Evolutionary conservation across 177 flowering plant genomes (phyloP), one percentile per base, ranked within the genome.

Genomic region (Vitis hybrid): DNA sequence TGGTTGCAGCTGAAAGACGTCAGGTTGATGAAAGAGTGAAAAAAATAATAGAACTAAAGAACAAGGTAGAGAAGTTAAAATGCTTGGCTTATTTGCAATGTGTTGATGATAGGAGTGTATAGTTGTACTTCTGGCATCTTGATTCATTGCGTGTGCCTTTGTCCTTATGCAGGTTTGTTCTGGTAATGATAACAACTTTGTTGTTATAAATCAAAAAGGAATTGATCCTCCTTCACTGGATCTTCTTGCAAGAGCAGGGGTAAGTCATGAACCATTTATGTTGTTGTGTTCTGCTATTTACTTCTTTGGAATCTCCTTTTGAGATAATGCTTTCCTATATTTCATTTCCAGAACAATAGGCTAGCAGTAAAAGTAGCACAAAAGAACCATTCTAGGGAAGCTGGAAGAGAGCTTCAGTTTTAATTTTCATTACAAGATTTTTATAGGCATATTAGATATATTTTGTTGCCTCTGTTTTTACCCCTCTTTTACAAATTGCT

Each of bases 141-240:
- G 12, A 59, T n/a, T 51, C 11, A 2, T 61, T 53, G 58, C 64
- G 11, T 22, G 3, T 55, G 0, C 44, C 44, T 33, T 59, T 66
- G 11, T 9, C 72, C 24, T 11, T 54, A 1, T 87, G 77, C 86
- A 95, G 98, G 92, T 94, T 75, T 96, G 98, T 75, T 74, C 94
- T 0, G 95, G 85, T 51, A 87, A 69, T 81, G 97, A 90, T 19
- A 83, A 79, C 70, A 92, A 88, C 77, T 92, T 96, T 78, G 92
- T 94, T 69, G 88, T 96, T 28, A 94, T 96, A 61, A 96, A 96
- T 83, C 99, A 94, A 68, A 92, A 96, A 76, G 99, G 99, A 62
- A 92, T 96, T 79, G 99, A 94, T 80, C 99, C 97, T 20, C 97
- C 95, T 73, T 96, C 99, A 11, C 69, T 96, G 72, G 98, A 96